phyloP scores from a whole-genome alignment of 2,329 filamentous ascomycete genomes.

The Alternaria gansuensis region DNA sequence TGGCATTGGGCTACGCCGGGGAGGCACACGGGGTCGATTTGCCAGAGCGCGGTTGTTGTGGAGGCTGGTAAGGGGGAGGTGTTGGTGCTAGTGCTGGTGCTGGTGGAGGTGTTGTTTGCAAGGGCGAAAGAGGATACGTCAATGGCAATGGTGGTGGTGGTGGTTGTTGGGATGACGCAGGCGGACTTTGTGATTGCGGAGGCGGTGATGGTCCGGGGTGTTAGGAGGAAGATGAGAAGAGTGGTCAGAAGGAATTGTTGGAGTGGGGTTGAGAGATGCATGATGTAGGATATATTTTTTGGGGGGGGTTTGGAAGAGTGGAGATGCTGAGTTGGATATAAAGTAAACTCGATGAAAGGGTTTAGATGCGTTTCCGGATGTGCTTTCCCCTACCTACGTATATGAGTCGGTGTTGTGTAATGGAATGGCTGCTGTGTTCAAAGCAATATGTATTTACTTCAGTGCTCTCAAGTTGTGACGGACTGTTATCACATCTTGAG shows the following conservation, averaged over 20 bases:
- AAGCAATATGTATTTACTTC: not conserved
- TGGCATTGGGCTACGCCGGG: not conserved
- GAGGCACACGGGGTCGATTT: slow-evolving; percentile 3
- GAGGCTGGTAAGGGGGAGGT: not conserved
- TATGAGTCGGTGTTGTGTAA: not conserved
- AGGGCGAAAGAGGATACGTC: not conserved
- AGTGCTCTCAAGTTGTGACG: not conserved
- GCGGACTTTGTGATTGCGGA: not conserved
- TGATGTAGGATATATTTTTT: not conserved
- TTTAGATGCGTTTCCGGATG: not conserved
- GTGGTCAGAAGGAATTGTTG: not conserved
- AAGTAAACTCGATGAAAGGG: not conserved
- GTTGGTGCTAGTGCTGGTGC: not conserved
- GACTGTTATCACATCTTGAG: not conserved
- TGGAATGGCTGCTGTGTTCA: not conserved
- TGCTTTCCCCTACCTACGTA: not conserved
- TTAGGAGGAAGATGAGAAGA: not conserved
- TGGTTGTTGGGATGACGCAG: not conserved
- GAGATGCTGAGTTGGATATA: not conserved
- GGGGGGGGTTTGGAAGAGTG: not conserved
- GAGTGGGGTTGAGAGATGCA: not conserved
- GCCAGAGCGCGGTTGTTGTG: not conserved
- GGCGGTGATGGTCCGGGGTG: not conserved
- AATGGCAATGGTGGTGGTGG: not conserved
- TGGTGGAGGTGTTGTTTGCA: not conserved